These are phyloP conservation scores for Vishniacozyma victoriae DNA, from an alignment of 768 basidiomycete species.

Conservation along the genomic window DNA sequence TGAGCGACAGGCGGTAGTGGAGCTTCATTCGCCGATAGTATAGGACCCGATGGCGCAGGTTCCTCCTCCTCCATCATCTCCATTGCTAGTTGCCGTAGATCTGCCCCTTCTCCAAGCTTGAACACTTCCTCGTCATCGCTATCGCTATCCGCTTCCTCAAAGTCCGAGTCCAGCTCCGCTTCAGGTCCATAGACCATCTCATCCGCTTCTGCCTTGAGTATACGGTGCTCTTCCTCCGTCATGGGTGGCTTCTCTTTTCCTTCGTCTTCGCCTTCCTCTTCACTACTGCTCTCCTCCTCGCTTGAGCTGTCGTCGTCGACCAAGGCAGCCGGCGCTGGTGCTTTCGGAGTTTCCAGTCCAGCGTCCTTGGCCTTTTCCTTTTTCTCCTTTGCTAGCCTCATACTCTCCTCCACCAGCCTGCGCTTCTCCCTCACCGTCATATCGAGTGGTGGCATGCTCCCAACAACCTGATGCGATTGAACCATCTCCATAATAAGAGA, in stretches of 20 bases:
- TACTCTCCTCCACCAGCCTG: conserved; percentile 29
- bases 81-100: conserved; percentile 9
- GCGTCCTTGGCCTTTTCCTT: conserved; percentile 13
- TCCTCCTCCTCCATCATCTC: conserved; percentile 26
- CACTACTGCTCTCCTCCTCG: conserved; percentile 13
- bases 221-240: conserved; percentile 10
- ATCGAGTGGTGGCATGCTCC: conserved; percentile 21
- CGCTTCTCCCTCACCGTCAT: conserved; percentile 35
- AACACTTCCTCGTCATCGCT: conserved; percentile 12
- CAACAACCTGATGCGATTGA: conserved; percentile 26
- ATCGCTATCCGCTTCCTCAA: conserved; percentile 14
- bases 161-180: conserved; percentile 3
- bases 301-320: conserved; percentile 5
- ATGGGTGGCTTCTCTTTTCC: conserved; percentile 10
- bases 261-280: conserved; percentile 14
- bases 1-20: conserved; percentile 30
- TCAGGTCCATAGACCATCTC: conserved; percentile 6
- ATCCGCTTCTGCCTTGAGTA: conserved; percentile 21
- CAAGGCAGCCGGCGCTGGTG: not conserved
- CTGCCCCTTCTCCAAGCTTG: conserved; percentile 7
- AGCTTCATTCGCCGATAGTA: conserved; percentile 38
- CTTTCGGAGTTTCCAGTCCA: not conserved
- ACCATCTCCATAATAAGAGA: conserved; percentile 45
- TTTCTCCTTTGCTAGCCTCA: conserved; percentile 8
- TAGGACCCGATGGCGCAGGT: conserved; percentile 9